Evolutionary conservation across 495 filamentous ascomycete species (phyloP), one percentile per base, ranked within the genome.

Genomic region (Penicillium alfredii): DNA sequence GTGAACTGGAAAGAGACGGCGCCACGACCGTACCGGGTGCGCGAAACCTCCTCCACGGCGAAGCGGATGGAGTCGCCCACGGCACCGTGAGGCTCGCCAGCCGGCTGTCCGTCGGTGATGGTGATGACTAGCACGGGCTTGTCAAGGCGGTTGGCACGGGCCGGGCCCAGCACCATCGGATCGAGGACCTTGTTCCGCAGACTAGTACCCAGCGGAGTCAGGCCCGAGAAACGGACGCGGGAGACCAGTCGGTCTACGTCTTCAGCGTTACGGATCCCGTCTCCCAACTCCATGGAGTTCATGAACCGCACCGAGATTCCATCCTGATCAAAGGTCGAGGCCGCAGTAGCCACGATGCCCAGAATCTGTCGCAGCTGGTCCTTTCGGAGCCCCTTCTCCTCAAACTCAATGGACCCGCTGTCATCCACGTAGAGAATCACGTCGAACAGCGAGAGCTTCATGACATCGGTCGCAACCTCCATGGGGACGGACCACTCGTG

Each of bases 301-400:
- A 86, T 83, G 63, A 84, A 84, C 12, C 81, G 77, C 19, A 85
- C 66, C 9, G 68, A 72, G 40, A 86, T 78, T 18, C 81, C 81
- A 56, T 86, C 82, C 16, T 75, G 60, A 45, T 86, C 81, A 41
- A 86, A 86, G 13, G 82, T 74, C 8, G 78, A 75, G 6, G 78
- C 79, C 1, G 77, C 78, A 24, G 70, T 76, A 8, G 80, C 75
- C 14, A 82, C 76, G 8, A 73, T 69, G 6, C 68, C 61, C 16
- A 86, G 58, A 37, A 84, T 82, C 30, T 79, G 61, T 44, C 70
- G 69, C 30, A 86, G 57, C 40, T 86, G 81, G 12, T 76, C 66
- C 58, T 81, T 81, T 33, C 82, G 72, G 27, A 75, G 60, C n/a
- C 80, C 80, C 38, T 71, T 68, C 45, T 80, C 77, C 42, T 80